These are phyloP conservation scores for Mycena vulgaris DNA, from an alignment of 768 basidiomycete species.

Conservation along the genomic window DNA sequence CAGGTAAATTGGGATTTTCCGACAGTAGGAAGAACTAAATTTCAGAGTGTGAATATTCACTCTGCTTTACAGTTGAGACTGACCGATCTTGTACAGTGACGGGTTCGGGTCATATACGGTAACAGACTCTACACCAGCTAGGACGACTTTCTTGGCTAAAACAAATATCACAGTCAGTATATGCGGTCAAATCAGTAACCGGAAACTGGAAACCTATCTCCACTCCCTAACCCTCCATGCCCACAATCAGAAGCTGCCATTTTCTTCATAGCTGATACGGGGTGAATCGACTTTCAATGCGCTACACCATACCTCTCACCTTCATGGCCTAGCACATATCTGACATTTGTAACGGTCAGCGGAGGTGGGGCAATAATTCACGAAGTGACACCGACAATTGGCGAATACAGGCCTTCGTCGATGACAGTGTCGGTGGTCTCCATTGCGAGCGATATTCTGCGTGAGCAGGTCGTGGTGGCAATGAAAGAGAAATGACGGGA, in stretches of 20 bases:
- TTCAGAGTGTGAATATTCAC: constrained; percentile 36
- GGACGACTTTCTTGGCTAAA: constrained; percentile 93
- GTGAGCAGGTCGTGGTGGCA: no score
- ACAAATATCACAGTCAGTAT: no score
- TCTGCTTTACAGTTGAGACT: constrained; percentile 39
- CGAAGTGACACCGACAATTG: constrained; percentile 71
- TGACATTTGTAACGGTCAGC: no score
- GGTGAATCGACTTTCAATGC: neutral
- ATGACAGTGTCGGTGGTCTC: no score
- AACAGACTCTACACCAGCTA: constrained; percentile 98
- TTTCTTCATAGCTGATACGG: constrained; percentile 91
- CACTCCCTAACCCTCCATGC: constrained; percentile 91
- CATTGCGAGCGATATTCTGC: no score
- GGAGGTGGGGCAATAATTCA: no score
- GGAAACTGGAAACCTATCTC: constrained; percentile 80
- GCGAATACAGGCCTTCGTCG: constrained; percentile 93
- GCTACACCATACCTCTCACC: constrained; percentile 71
- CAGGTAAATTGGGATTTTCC: no score
- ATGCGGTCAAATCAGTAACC: constrained; percentile 24
- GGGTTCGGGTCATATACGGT: constrained; percentile 95
- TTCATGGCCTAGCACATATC: constrained; percentile 98
- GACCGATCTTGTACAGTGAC: constrained; percentile 88
- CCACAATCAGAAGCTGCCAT: constrained; percentile 97
- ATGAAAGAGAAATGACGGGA: no score
- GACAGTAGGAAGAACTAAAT: constrained; percentile 94